Conservation (phyloP, 129 eudicot genomes). For the Flaveria ramosissima region DNA sequence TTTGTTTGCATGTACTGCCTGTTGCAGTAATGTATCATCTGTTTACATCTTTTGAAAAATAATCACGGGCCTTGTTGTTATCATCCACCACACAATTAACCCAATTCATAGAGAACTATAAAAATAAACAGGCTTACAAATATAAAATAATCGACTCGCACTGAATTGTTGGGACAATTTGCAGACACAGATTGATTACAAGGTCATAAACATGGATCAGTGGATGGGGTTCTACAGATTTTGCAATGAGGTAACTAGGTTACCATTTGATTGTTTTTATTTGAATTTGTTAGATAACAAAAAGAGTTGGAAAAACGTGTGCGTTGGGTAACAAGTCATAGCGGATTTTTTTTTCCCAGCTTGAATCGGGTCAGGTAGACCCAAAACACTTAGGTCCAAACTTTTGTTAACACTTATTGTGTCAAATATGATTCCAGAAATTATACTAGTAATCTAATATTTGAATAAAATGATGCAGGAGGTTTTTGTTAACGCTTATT, state of each 20-base stretch:
- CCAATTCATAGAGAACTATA: background rate
- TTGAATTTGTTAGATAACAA: background rate
- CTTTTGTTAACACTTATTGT: background rate
- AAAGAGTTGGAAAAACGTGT: background rate
- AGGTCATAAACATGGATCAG: slow-evolving; percentile 92
- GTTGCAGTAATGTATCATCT: background rate
- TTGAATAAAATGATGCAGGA: background rate
- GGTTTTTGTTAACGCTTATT: background rate
- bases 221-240: slow-evolving; percentile 94
- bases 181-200: slow-evolving; percentile 86
- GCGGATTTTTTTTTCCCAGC: background rate
- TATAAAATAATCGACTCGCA: background rate
- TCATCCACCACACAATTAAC: slow-evolving; percentile 1
- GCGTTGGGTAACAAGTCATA: background rate
- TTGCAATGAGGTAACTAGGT: slow-evolving; percentile 65
- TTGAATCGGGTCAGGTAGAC: background rate
- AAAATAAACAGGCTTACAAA: background rate
- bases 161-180: slow-evolving; percentile 11
- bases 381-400: background rate
- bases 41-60: background rate
- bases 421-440: background rate
- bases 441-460: background rate
- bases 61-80: background rate
- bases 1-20: background rate
- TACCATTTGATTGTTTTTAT: background rate